phyloP scores from a whole-genome alignment of 495 filamentous ascomycete species.

The Staphylotrichum tortipilum region DNA sequence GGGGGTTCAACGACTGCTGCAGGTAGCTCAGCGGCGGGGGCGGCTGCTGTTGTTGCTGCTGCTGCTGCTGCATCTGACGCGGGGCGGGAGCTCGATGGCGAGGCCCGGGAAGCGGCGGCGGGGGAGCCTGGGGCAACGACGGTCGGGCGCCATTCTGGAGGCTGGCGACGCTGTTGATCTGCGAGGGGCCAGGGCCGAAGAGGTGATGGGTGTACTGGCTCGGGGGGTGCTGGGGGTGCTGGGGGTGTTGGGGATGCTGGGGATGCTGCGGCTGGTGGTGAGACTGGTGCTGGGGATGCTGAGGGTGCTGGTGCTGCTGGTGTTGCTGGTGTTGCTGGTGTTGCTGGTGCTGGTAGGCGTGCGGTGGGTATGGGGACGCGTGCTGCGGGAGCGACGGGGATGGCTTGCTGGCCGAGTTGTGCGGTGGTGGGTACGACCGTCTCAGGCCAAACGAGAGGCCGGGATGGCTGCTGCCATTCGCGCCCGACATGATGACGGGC shows the following conservation, averaged over 20 bases:
- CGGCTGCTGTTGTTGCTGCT: conserved; percentile 24
- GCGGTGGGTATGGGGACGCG: conserved; percentile 34
- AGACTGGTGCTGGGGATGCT: too few species aligned
- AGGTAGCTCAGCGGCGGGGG: conserved; percentile 21
- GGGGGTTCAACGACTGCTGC: conserved; percentile 29
- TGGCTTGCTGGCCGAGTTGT: conserved; percentile 34
- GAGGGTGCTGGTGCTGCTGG: too few species aligned
- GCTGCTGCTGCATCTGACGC: conserved; percentile 25
- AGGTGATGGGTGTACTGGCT: conserved; percentile 27
- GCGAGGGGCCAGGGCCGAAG: conserved; percentile 28
- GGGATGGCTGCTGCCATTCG: conserved; percentile 18
- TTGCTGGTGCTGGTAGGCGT: conserved; percentile 30
- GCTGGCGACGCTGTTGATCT: conserved; percentile 25
- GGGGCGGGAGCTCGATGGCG: conserved; percentile 29
- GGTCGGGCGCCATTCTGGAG: conserved; percentile 33
- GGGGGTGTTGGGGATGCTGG: conserved; percentile 27
- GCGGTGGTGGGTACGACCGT: conserved; percentile 27
- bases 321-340: too few species aligned
- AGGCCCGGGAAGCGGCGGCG: conserved; percentile 31
- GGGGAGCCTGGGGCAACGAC: conserved; percentile 21
- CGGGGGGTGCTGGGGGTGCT: conserved; percentile 11
- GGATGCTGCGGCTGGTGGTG: too few species aligned
- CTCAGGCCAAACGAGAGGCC: conserved; percentile 22
- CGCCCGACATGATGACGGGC: conserved; percentile 23
- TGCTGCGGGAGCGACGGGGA: conserved; percentile 35